Percentiles rank a stretch among this genome's conserved stretches.
These are phyloP conservation scores for Fomitopsis schrenkii DNA, from an alignment of 1,284 basidiomycete species.

Conservation along the genomic window DNA sequence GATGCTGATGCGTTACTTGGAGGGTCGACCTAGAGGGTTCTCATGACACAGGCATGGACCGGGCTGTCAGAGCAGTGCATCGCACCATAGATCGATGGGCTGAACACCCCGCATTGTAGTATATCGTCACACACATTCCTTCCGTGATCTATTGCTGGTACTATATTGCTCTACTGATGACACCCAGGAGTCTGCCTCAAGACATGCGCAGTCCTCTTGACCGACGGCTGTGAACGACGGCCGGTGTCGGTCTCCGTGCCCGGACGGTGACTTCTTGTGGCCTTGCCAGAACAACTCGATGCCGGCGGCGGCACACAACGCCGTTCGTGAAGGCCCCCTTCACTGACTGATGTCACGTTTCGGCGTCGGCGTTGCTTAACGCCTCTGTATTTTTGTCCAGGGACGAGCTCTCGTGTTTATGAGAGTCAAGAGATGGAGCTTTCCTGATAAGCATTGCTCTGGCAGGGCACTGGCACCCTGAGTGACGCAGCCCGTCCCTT, in stretches of 20 bases:
- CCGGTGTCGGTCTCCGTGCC: too few species aligned
- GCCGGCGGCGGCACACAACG: not conserved
- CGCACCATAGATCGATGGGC: not conserved
- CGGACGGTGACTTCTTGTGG: not conserved
- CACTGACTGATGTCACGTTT: not conserved
- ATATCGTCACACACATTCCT: slow-evolving; percentile 9
- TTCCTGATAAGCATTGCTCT: not conserved
- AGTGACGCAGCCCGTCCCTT: not conserved
- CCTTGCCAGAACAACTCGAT: not conserved
- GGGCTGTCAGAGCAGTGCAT: not conserved
- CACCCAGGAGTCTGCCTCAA: not conserved
- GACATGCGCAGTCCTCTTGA: not conserved
- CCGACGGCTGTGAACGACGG: not conserved
- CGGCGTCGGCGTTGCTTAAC: not conserved
- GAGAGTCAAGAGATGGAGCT: not conserved
- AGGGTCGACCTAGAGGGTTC: slow-evolving; percentile 9
- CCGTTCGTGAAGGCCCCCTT: not conserved
- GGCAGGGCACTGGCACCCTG: not conserved
- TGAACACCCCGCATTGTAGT: slow-evolving; percentile 15
- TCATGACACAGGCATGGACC: slow-evolving; percentile 12
- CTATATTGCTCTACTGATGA: not conserved
- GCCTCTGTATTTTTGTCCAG: not conserved
- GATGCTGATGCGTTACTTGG: slow-evolving; percentile 60
- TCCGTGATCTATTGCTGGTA: not conserved
- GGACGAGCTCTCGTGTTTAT: not conserved